Evolutionary conservation across 139 green algal species (phyloP).

Genomic region (Desmodesmus armatus): DNA sequence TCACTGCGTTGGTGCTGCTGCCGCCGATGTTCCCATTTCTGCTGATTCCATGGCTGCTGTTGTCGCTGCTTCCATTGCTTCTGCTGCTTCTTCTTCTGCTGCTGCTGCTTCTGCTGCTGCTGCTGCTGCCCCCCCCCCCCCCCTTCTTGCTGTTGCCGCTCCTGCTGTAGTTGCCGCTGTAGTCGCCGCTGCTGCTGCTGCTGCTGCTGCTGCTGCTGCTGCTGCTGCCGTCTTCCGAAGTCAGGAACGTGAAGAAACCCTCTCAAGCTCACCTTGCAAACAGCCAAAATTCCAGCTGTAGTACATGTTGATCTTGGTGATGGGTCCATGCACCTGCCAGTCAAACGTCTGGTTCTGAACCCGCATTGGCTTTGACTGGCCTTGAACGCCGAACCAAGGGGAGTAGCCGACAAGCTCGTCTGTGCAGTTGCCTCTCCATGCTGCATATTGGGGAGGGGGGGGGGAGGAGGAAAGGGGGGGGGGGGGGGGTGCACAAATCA

Average conservation of each 20-base stretch:
- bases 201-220: not conserved
- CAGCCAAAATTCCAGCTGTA: constrained; percentile 32
- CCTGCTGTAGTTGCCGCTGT: not conserved
- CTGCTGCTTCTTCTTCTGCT: too few relatives aligned
- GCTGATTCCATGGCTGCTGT: not conserved
- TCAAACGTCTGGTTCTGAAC: constrained; percentile 8
- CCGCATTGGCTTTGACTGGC: constrained; percentile 16
- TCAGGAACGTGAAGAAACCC: not conserved
- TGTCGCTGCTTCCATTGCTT: not conserved
- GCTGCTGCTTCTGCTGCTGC: too few relatives aligned
- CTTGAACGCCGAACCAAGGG: not conserved
- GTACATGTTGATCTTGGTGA: constrained; percentile 32
- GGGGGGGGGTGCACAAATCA: too few relatives aligned
- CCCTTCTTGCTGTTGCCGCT: not conserved
- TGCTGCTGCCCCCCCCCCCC: not conserved
- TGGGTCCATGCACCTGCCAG: constrained; percentile 31
- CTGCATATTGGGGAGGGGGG: not conserved
- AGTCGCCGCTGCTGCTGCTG: not conserved
- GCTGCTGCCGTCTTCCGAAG: not conserved
- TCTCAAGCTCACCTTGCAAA: not conserved
- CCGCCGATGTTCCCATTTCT: not conserved
- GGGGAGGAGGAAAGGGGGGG: not conserved
- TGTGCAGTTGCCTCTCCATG: too few relatives aligned
- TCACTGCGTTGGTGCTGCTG: too few relatives aligned
- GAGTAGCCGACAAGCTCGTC: too few relatives aligned